Conservation (phyloP, 2,329 filamentous ascomycete species). For the Fusarium zealandicum region DNA sequence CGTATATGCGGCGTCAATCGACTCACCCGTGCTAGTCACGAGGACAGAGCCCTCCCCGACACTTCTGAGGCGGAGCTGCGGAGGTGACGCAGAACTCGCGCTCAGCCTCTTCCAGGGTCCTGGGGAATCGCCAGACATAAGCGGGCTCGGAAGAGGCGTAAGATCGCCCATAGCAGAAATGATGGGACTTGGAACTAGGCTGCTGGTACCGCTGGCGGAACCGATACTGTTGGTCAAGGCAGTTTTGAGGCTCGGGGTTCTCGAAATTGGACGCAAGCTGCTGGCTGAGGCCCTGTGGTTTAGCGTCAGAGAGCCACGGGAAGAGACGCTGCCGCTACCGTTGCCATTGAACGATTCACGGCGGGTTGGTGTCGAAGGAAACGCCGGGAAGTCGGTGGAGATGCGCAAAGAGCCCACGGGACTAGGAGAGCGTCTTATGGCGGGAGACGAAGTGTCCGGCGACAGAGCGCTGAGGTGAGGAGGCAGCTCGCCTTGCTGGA, state of each 20-base stretch:
- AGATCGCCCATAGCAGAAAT: constrained; percentile 79
- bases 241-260: constrained; percentile 69
- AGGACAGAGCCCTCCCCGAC: constrained; percentile 51
- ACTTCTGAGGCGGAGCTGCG: constrained; percentile 40
- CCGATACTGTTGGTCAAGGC: constrained; percentile 59
- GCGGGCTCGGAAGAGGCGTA: constrained; percentile 79
- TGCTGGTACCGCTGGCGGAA: constrained; percentile 65
- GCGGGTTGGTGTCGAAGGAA: constrained; percentile 34
- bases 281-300: constrained; percentile 42
- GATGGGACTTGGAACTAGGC: constrained; percentile 74
- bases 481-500: constrained; percentile 33
- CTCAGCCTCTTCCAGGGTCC: constrained; percentile 69
- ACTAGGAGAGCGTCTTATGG: constrained; percentile 26
- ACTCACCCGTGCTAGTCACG: constrained; percentile 60
- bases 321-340: constrained; percentile 41
- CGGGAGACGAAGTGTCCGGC: constrained; percentile 15
- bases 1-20: constrained; percentile 57
- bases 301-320: constrained; percentile 39
- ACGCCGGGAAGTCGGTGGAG: constrained; percentile 46
- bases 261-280: constrained; percentile 58
- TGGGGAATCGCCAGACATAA: constrained; percentile 70
- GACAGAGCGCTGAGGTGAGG: constrained; percentile 21
- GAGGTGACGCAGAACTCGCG: constrained; percentile 55
- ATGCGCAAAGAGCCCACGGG: constrained; percentile 46
- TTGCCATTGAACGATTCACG: constrained; percentile 49